phyloP scores from a whole-genome alignment of 2,329 filamentous ascomycete genomes.

The Nannizziopsis barbatae region DNA sequence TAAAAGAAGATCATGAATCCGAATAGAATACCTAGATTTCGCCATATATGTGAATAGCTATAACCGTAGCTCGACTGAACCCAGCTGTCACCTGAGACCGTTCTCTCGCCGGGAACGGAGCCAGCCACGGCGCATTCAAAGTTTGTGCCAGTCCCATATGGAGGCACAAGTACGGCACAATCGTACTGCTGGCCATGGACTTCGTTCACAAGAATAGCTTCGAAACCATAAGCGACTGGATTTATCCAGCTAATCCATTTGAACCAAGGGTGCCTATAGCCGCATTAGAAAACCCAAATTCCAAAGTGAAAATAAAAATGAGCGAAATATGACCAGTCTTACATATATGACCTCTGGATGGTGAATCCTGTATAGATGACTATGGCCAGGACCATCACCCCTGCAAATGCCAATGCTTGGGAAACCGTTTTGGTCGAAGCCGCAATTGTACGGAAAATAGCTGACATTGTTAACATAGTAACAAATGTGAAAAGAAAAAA shows the following conservation, averaged over 20 bases:
- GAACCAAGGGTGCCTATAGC: slow-evolving; percentile 47
- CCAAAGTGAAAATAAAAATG: background rate
- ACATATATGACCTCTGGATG: slow-evolving; percentile 36
- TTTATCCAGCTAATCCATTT: slow-evolving; percentile 58
- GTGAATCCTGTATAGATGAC: slow-evolving; percentile 59
- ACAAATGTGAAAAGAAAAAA: slow-evolving; percentile 52
- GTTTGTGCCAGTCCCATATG: slow-evolving; percentile 37
- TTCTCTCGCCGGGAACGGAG: slow-evolving; percentile 42
- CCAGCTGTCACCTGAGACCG: slow-evolving; percentile 52
- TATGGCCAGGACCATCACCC: slow-evolving; percentile 44
- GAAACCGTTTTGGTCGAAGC: slow-evolving; percentile 50
- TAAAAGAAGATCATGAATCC: slow-evolving; percentile 56
- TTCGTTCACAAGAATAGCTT: slow-evolving; percentile 46
- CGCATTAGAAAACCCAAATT: slow-evolving; percentile 15
- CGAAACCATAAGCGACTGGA: slow-evolving; percentile 54
- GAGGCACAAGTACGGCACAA: slow-evolving; percentile 42
- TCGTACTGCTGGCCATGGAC: slow-evolving; percentile 48
- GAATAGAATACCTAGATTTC: slow-evolving; percentile 58
- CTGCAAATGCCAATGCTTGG: slow-evolving; percentile 49
- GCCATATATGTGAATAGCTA: slow-evolving; percentile 48
- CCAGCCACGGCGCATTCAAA: slow-evolving; percentile 47
- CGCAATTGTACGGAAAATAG: slow-evolving; percentile 50
- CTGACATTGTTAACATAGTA: slow-evolving; percentile 47
- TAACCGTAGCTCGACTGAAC: slow-evolving; percentile 48
- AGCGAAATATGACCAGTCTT: slow-evolving; percentile 8